Percentiles rank a stretch among this genome's conserved stretches.
Conservation (phyloP, 257 asterid genomes). For the Solanum habrochaites region DNA sequence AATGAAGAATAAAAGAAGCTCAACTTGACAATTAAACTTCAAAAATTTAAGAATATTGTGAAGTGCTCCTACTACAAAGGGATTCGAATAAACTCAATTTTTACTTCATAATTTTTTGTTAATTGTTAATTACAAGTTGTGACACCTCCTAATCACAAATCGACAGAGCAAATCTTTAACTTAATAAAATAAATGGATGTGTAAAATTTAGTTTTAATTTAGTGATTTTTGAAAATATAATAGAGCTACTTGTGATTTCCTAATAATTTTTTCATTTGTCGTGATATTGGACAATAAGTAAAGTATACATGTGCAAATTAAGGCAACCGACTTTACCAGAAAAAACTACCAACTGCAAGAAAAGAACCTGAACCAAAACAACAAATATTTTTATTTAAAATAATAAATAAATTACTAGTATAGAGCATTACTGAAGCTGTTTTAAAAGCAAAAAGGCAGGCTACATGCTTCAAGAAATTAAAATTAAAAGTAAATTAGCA, state of each 20-base stretch:
- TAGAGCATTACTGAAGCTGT: background rate
- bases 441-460: constrained; percentile 8
- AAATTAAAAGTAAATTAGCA: background rate
- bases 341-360: constrained; percentile 52
- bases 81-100: background rate
- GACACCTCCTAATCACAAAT: background rate
- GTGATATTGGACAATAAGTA: background rate
- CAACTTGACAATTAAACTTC: background rate
- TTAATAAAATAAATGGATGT: background rate
- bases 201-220: background rate
- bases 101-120: background rate
- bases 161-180: background rate
- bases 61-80: background rate
- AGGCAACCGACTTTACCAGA: constrained; percentile 50
- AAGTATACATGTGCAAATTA: constrained; percentile 2
- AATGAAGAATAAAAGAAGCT: background rate
- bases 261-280: background rate
- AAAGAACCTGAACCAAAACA: constrained; percentile 3
- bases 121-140: background rate
- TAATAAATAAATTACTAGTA: background rate
- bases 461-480: constrained; percentile 19
- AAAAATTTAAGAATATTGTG: background rate
- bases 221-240: background rate
- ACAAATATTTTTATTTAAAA: background rate
- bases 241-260: background rate